phyloP scores from a whole-genome alignment of 768 basidiomycete species.

The Serendipita vermifera region DNA sequence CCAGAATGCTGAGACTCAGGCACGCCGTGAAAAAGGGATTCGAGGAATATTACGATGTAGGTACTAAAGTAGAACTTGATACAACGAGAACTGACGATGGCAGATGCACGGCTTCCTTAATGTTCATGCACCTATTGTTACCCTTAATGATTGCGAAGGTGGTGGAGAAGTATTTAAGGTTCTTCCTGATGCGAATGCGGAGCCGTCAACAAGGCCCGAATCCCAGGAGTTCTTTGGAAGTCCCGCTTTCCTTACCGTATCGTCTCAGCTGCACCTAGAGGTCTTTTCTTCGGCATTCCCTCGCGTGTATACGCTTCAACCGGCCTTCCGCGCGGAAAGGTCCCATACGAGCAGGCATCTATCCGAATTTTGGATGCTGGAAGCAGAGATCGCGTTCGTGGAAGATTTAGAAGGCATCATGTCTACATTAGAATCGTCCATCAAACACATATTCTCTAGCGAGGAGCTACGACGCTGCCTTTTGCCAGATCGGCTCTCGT shows the following conservation, averaged over 20 bases:
- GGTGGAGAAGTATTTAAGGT: conserved; percentile 86
- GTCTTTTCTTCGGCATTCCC: conserved; percentile 63
- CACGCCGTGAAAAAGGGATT: conserved; percentile 44
- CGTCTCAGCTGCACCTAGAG: conserved; percentile 92
- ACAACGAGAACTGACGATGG: not conserved
- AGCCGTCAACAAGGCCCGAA: conserved; percentile 14
- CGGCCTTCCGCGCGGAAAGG: conserved; percentile 88
- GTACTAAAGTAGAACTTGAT: conserved; percentile 20
- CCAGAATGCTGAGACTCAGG: conserved; percentile 64
- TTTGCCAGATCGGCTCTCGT: not conserved
- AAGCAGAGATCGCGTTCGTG: conserved; percentile 75
- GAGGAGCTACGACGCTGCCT: not conserved
- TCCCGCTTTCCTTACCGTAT: conserved; percentile 81
- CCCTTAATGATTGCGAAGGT: conserved; percentile 88
- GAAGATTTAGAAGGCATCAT: conserved; percentile 37
- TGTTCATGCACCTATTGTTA: conserved; percentile 77
- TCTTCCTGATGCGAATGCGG: conserved; percentile 25
- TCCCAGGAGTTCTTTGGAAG: conserved; percentile 54
- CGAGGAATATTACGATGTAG: conserved; percentile 59
- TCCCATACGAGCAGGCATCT: conserved; percentile 84
- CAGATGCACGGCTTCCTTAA: conserved; percentile 69
- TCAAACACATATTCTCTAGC: conserved; percentile 27
- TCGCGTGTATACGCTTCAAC: conserved; percentile 83
- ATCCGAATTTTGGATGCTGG: conserved; percentile 98
- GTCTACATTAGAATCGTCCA: conserved; percentile 41